Conservation (phyloP, 1,139 yeast species). For the Geotrichum carabidarum region DNA sequence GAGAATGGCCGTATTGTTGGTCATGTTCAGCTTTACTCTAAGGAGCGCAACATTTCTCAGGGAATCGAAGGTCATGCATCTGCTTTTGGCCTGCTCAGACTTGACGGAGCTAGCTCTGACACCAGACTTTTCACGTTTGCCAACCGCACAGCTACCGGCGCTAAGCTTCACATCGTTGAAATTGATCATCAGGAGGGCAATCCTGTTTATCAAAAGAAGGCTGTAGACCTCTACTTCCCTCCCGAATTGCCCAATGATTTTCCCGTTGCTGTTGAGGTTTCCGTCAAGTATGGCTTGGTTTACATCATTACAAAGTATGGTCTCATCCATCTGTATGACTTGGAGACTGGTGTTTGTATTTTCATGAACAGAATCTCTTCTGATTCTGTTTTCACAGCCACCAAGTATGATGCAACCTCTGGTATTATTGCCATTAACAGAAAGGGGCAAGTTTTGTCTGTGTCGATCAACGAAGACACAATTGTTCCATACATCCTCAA, state of each 20-base stretch:
- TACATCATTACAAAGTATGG: slow-evolving; percentile 93
- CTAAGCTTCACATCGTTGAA: slow-evolving; percentile 87
- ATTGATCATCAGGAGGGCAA: slow-evolving; percentile 86
- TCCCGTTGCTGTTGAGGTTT: slow-evolving; percentile 89
- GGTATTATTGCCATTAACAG: slow-evolving; percentile 94
- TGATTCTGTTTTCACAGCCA: slow-evolving; percentile 90
- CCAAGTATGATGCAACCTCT: slow-evolving; percentile 58
- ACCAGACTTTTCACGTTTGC: slow-evolving; percentile 86
- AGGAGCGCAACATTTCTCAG: slow-evolving; percentile 86
- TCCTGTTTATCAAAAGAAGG: slow-evolving; percentile 84
- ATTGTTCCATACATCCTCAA: slow-evolving; percentile 86
- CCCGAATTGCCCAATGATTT: slow-evolving; percentile 95
- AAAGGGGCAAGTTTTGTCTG: slow-evolving; percentile 91
- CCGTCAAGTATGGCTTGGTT: slow-evolving; percentile 78
- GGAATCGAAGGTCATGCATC: slow-evolving; percentile 98
- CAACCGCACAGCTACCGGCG: slow-evolving; percentile 78
- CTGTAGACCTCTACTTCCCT: slow-evolving; percentile 92
- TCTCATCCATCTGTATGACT: slow-evolving; percentile 89
- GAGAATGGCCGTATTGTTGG: slow-evolving; percentile 95
- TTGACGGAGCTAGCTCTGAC: slow-evolving; percentile 69
- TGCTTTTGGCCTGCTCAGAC: slow-evolving; percentile 68
- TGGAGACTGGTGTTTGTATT: slow-evolving; percentile 86
- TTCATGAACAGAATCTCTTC: slow-evolving; percentile 96
- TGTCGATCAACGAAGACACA: slow-evolving; percentile 78
- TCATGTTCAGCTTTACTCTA: slow-evolving; percentile 86